A percentile compares a stretch with the other conserved stretches of the same genome.
Conservation (phyloP, 2,329 filamentous ascomycete genomes). For the Dothideomycetes sp. region DNA sequence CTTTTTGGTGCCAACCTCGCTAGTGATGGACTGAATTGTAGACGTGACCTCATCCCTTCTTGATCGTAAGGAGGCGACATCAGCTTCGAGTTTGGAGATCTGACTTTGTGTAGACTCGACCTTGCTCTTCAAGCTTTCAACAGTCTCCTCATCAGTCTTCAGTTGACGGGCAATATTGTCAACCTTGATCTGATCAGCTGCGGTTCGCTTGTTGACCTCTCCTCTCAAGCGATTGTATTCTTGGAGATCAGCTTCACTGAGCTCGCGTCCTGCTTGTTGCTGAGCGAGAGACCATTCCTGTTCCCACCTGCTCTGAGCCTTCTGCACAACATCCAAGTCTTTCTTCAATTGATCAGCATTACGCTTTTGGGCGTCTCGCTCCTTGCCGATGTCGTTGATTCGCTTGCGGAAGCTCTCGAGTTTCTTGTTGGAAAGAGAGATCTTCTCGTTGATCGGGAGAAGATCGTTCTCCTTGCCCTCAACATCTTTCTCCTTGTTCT, state of each 20-base stretch:
- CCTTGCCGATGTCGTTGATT: constrained; percentile 62
- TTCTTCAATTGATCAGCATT: constrained; percentile 67
- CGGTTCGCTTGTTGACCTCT: constrained; percentile 75
- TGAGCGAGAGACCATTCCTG: constrained; percentile 76
- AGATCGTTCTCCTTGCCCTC: constrained; percentile 79
- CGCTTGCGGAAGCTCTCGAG: constrained; percentile 59
- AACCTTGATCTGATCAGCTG: constrained; percentile 70
- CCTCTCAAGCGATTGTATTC: constrained; percentile 80
- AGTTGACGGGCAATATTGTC: constrained; percentile 81
- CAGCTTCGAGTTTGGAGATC: constrained; percentile 62
- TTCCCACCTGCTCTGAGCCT: constrained; percentile 81
- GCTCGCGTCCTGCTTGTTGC: constrained; percentile 75
- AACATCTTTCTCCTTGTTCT: constrained; percentile 74
- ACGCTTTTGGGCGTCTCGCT: constrained; percentile 62
- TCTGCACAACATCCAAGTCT: constrained; percentile 75
- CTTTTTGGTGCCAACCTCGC: constrained; percentile 79
- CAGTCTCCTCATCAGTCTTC: constrained; percentile 84
- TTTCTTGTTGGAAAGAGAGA: constrained; percentile 65
- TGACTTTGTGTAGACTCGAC: constrained; percentile 69
- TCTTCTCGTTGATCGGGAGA: constrained; percentile 86
- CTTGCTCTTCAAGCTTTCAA: constrained; percentile 80
- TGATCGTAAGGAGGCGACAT: constrained; percentile 60
- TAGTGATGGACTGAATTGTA: constrained; percentile 54
- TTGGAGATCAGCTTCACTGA: constrained; percentile 77
- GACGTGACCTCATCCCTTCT: constrained; percentile 56